Evolutionary conservation across 441 rosid genomes (phyloP).

Genomic region (Pelargonium fulgidum): DNA sequence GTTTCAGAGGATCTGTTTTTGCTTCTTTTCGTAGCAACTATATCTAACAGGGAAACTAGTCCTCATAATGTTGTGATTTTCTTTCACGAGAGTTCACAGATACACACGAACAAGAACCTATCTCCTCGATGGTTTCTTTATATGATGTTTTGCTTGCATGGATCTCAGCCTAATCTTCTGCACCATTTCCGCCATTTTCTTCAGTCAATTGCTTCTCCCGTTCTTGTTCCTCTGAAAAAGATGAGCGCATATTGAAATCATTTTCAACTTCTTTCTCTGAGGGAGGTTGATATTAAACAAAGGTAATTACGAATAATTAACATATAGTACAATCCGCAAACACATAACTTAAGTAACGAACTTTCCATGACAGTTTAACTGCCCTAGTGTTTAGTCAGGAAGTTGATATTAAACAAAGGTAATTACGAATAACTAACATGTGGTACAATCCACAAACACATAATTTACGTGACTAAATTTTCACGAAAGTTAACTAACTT

Average conservation of each 20-base stretch:
- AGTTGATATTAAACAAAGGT: background rate
- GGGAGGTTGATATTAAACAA: no score
- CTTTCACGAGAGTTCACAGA: no score
- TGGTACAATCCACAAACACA: no score
- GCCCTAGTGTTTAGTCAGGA: background rate
- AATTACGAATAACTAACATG: background rate
- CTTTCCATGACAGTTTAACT: background rate
- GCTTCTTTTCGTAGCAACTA: no score
- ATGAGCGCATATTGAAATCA: background rate
- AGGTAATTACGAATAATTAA: background rate
- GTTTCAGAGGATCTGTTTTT: no score
- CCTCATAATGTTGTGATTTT: no score
- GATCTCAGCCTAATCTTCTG: constrained; percentile 28
- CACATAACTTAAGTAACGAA: no score
- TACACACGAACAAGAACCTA: no score
- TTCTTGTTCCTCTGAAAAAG: constrained; percentile 60
- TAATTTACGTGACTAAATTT: no score
- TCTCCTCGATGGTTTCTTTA: no score
- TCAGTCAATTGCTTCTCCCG: constrained; percentile 50
- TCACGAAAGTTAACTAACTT: background rate
- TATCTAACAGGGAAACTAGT: no score
- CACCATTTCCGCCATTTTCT: constrained; percentile 29
- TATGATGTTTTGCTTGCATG: background rate
- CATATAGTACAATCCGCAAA: no score
- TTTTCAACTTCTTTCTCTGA: background rate